Evolutionary conservation across 129 eudicot species (phyloP), one percentile per base, ranked within the genome.

Genomic region (Kitagawia praeruptora): DNA sequence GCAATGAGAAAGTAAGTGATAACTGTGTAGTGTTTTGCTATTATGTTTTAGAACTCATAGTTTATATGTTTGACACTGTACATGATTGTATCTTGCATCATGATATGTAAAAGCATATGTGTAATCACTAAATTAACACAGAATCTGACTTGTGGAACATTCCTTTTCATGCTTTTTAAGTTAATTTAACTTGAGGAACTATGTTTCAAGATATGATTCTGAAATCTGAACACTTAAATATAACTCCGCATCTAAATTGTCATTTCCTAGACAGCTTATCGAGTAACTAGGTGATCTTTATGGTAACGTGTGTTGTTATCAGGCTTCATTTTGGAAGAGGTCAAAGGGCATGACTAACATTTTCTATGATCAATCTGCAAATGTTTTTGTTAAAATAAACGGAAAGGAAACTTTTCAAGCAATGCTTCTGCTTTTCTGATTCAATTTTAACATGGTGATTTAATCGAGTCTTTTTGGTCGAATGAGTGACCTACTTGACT

Each of bases 1-100:
- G 66, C 58, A 64, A 63, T 58, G 71, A 67, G 41, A 77, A 28
- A 37, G 86, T 80, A 53, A 86, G 89, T 81, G 34, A 46, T 11
- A 45, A 41, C 4, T 45, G 14, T 38, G 41, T 34, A 28, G 47
- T 48, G 58, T 19, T 31, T 49, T 39, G 38, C 19, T 18, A 76
- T 79, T 28, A 21, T 15, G 19, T 19, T 54, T 39, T 21, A 56
- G 4, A 53, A 23, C 4, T 4, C 71, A 0, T 4, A 9, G 71
- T 64, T 28, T 28, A 28, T 21, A 4, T 66, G 41, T 28, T 28
- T 66, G 21, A 31, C 72, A 13, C 39, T 28, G 2, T 11, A 28
- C 40, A 0, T 58, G 15, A 58, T 25, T n/a, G 14, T n/a, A 23
- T 56, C 9, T 54, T 9, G 70, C 16, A 9, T 8, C 9, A 12